Evolutionary conservation across 1,284 basidiomycete species (phyloP), one percentile per base, ranked within the genome.

Genomic region (Gymnopus androsaceus): DNA sequence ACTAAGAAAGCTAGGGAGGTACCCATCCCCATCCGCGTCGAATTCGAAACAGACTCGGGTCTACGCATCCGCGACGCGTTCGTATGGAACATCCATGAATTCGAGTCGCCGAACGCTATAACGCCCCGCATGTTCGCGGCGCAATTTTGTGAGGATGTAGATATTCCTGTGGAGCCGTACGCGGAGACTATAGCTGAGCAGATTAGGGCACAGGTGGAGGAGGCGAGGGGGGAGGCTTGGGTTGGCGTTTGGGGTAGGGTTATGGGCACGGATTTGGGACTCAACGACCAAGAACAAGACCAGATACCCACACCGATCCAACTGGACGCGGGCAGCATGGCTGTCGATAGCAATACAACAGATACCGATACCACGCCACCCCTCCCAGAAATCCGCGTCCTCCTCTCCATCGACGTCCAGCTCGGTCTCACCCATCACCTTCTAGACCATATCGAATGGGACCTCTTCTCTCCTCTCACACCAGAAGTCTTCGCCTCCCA

Each of bases 391-490:
- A 30, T 38, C 14, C 25, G 19, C 45, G 50, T 58, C 17, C 37
- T 42, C 37, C 42, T 36, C 17, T 72, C 97, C 93, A 93, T 99
- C 69, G 95, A 99, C 72, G 93, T 99, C n/a, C 96, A 98, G 72
- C 92, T 99, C 67, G 90, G 89, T 45, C n/a, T n/a, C n/a, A 92
- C 89, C 17, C 82, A 94, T 69, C 92, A 96, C 70, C 81, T 99
- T 1, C 80, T 90, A 56, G 96, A 99, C 74, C 92, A 95, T 62
- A 92, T 99, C 64, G 97, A 99, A 73, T 99, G 97, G 97, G 96
- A 99, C 72, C 81, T 99, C 6, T 84, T 94, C 30, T 98, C 95
- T 0, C 82, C 90, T 0, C 83, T 98, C 15, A 95, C 95, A 0
- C 96, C 96, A 0, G 90, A 96, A 67, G 78, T 77, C 1, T 99